phyloP scores from a whole-genome alignment of 2,329 filamentous ascomycete species.

The Thielaviopsis ethacetica region DNA sequence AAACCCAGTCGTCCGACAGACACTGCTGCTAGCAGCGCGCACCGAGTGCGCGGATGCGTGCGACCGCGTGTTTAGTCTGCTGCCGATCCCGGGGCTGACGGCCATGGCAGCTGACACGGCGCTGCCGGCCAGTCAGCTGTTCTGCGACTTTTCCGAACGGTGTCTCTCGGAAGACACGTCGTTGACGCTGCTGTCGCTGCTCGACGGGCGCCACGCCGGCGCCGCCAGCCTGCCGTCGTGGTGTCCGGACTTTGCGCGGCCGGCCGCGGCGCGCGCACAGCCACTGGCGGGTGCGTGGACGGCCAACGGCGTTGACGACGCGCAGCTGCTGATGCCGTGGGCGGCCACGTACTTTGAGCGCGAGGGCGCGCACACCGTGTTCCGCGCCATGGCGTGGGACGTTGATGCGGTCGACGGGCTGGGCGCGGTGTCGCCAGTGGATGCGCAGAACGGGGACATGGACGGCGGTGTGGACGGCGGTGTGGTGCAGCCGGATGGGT shows the following conservation, averaged over 20 bases:
- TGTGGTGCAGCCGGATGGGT: constrained; percentile 1
- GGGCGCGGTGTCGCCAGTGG: constrained; percentile 7
- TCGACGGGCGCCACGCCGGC: constrained; percentile 7
- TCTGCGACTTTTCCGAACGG: constrained; percentile 6
- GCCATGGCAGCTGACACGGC: neutral
- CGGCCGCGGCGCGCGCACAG: neutral
- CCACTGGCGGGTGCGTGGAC: constrained; percentile 3
- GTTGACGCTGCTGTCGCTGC: constrained; percentile 5
- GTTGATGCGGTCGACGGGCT: constrained; percentile 8
- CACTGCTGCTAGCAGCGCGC: constrained; percentile 1
- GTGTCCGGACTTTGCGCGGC: constrained; percentile 10
- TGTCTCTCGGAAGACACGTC: constrained; percentile 8
- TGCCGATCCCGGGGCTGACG: constrained; percentile 5
- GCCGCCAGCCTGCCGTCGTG: constrained; percentile 8
- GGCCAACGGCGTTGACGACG: constrained; percentile 9
- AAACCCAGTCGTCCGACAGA: neutral
- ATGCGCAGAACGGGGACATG: neutral
- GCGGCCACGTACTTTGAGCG: constrained; percentile 11
- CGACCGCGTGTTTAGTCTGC: constrained; percentile 7
- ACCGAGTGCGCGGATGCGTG: constrained; percentile 8
- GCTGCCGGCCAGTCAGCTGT: constrained; percentile 4
- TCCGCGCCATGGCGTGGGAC: constrained; percentile 10
- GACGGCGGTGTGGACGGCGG: constrained; percentile 1
- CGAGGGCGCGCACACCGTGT: neutral
- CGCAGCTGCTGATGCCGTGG: constrained; percentile 7